phyloP scores from a whole-genome alignment of 768 basidiomycete genomes.

The Russula sp. region DNA sequence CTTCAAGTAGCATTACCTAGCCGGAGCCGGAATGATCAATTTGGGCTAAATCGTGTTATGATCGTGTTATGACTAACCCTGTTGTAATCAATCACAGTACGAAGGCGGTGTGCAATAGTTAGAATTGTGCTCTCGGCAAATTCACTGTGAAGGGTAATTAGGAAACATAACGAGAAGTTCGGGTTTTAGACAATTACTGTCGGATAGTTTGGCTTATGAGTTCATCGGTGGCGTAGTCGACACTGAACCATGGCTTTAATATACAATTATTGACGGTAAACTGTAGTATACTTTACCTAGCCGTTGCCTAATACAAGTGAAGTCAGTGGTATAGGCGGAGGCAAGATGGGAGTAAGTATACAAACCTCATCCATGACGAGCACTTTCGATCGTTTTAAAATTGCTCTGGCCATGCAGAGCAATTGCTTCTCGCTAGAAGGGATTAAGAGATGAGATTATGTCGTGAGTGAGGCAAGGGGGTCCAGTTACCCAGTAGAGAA shows the following conservation, averaged over 20 bases:
- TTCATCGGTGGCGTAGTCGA: constrained; percentile 87
- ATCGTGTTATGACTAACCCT: constrained; percentile 47
- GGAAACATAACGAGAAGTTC: background rate
- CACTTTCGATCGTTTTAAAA: constrained; percentile 72
- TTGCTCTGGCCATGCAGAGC: constrained; percentile 87
- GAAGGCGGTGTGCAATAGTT: constrained; percentile 77
- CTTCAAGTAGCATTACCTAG: constrained; percentile 74
- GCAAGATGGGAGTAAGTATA: background rate
- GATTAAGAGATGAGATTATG: background rate
- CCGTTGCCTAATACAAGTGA: constrained; percentile 52
- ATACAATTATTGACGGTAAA: background rate
- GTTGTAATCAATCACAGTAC: constrained; percentile 83
- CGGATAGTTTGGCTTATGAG: constrained; percentile 78
- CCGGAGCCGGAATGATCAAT: background rate
- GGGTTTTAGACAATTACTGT: constrained; percentile 48
- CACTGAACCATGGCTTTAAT: constrained; percentile 40
- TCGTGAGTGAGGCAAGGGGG: background rate
- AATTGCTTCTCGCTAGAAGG: constrained; percentile 68
- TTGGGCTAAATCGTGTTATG: constrained; percentile 3
- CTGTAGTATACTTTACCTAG: constrained; percentile 43
- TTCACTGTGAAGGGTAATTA: constrained; percentile 44
- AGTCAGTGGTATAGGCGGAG: constrained; percentile 1
- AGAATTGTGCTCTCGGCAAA: constrained; percentile 79
- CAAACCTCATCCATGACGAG: constrained; percentile 81
- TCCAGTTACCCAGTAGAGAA: constrained; percentile 72